Evolutionary conservation across 1,284 basidiomycete species (phyloP).

Genomic region (Marasmius tenuissimus): DNA sequence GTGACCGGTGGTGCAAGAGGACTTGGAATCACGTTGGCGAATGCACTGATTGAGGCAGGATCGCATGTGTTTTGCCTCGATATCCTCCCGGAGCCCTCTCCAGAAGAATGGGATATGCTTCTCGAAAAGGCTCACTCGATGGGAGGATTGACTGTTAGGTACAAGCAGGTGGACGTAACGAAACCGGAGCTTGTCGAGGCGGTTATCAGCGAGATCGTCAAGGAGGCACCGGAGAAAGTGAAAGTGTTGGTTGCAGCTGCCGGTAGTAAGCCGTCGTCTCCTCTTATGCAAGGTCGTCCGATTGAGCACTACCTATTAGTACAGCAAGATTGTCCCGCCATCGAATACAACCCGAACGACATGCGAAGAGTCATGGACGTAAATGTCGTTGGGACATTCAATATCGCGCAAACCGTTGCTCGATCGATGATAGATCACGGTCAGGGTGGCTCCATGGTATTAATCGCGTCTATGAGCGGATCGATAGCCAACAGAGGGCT

Average conservation of each 20-base stretch:
- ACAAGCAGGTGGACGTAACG: constrained; percentile 10
- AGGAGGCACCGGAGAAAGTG: constrained; percentile 4
- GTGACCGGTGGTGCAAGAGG: too few species aligned
- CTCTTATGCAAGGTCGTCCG: background rate
- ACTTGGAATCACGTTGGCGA: too few species aligned
- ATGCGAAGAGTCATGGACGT: constrained; percentile 28
- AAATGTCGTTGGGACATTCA: constrained; percentile 42
- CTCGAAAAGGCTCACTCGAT: background rate
- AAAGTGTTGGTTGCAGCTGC: constrained; percentile 10
- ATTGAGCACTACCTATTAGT: constrained; percentile 3
- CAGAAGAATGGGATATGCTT: constrained; percentile 5
- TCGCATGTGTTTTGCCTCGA: constrained; percentile 12
- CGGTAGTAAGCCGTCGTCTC: constrained; percentile 4
- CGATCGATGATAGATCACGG: constrained; percentile 34
- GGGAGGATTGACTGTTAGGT: background rate
- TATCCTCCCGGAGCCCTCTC: constrained; percentile 8
- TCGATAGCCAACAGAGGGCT: constrained; percentile 18
- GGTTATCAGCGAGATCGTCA: constrained; percentile 2
- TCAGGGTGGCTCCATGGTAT: constrained; percentile 41
- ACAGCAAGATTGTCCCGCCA: constrained; percentile 10
- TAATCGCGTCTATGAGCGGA: constrained; percentile 51
- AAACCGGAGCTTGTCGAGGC: constrained; percentile 1
- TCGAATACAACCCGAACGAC: constrained; percentile 7
- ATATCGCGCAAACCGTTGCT: constrained; percentile 39
- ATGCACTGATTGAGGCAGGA: background rate